phyloP scores from a whole-genome alignment of 371 early-diverging fungal species.

The Polyrhizophydium stewartii region DNA sequence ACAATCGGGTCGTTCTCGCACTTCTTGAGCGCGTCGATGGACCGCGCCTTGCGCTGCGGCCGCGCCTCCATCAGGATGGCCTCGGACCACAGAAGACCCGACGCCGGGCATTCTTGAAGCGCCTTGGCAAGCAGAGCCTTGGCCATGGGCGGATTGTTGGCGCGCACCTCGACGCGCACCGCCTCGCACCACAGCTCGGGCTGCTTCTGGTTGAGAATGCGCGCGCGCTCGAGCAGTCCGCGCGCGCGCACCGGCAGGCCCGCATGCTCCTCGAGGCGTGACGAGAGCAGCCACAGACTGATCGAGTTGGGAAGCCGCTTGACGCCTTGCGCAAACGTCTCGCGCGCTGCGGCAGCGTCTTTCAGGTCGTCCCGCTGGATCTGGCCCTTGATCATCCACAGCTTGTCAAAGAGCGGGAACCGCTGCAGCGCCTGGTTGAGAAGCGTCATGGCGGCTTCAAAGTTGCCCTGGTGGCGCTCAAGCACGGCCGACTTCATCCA shows the following conservation, averaged over 20 bases:
- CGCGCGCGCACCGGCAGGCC: conserved; percentile 76
- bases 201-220: conserved; percentile 76
- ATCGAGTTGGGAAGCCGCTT: conserved; percentile 71
- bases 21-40: conserved; percentile 87
- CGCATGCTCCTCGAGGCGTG: conserved; percentile 73
- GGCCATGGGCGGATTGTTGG: conserved; percentile 67
- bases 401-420: conserved; percentile 77
- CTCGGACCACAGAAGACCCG: conserved; percentile 86
- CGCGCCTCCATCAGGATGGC: conserved; percentile 84
- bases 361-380: conserved; percentile 50
- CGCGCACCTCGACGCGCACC: conserved; percentile 74
- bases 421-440: conserved; percentile 61
- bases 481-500: conserved; percentile 95
- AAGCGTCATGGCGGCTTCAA: conserved; percentile 63
- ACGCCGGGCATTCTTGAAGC: conserved; percentile 85
- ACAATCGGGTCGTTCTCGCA: conserved; percentile 80
- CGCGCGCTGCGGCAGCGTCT: conserved; percentile 65
- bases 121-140: conserved; percentile 81
- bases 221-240: conserved; percentile 80
- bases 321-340: conserved; percentile 70
- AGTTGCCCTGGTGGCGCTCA: conserved; percentile 72
- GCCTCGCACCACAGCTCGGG: conserved; percentile 87
- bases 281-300: conserved; percentile 73
- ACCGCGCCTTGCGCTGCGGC: conserved; percentile 81
- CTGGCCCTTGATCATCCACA: conserved; percentile 93